phyloP scores from a whole-genome alignment of 2,329 filamentous ascomycete species.

The Pestalotiopsis sp. region DNA sequence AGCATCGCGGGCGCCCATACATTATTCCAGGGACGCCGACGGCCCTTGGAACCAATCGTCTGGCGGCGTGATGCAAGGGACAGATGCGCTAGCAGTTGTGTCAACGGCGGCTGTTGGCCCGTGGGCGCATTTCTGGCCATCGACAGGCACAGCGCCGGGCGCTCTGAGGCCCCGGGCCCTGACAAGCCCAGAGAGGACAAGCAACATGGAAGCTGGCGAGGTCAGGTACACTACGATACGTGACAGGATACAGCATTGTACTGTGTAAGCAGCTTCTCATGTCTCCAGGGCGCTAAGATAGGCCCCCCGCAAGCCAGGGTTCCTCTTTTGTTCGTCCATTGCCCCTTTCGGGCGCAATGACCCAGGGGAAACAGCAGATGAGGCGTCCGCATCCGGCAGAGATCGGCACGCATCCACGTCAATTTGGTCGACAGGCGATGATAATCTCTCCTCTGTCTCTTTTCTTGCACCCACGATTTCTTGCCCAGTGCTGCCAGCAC shows the following conservation, averaged over 20 bases:
- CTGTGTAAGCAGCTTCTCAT: not conserved
- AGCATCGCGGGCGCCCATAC: not conserved
- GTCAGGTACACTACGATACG: not conserved
- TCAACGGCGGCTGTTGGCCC: conserved; percentile 7
- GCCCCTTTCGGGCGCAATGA: not conserved
- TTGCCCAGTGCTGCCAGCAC: not conserved
- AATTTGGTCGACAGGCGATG: not conserved
- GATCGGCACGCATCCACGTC: not conserved
- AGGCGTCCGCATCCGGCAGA: not conserved
- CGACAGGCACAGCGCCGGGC: not conserved
- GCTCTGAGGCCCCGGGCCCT: not conserved
- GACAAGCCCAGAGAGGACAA: not conserved
- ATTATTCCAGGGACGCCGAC: not conserved
- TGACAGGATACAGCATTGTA: not conserved
- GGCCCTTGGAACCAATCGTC: not conserved
- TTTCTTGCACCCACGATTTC: not conserved
- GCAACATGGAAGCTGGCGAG: not conserved
- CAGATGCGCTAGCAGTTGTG: not conserved
- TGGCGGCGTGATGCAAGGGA: not conserved
- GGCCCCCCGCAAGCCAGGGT: not conserved
- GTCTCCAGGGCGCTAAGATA: not conserved
- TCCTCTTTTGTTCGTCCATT: not conserved
- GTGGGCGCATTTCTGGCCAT: not conserved
- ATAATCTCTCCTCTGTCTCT: not conserved
- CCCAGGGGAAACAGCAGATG: not conserved